Base-by-base conservation (phyloP, 1,284 basidiomycete species). In the Ustilago shanxiensis region DNA sequence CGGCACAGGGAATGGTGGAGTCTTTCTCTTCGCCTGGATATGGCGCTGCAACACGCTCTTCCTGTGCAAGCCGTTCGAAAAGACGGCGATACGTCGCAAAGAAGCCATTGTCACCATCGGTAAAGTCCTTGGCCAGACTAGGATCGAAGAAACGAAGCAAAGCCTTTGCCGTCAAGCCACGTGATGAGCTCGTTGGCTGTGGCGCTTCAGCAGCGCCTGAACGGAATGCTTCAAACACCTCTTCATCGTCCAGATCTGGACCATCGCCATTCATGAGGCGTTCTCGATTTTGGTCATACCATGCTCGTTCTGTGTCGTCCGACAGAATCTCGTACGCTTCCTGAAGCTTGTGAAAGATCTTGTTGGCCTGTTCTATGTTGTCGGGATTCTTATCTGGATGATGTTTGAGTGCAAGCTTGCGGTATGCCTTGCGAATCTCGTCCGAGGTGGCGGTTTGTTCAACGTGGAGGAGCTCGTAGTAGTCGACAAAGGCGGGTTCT, bases 271-370 rank as follows among this genome's bases (percentile, higher is more conserved):
- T 68, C 50, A 85, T 62, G 58, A 86, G 68, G n/a, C 93, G 92
- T 35, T 94, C 92, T 51, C 93, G 90, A 86, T 98, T 95, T n/a
- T 91, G 91, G 86, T 99, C 96, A 86, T 99, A 99, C 93, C 95
- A 99, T 47, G 96, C 95, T 72, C 96, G 89, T 89, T 99, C 95
- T 37, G 72, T 76, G 51, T 81, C 83, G 39, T 85, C 84, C 1
- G 72, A 79, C 2, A 85, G 81, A 18, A 84, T 95, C 89, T 98
- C 96, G 84, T 98, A 98, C 0, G 96, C 96, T 80, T 95, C 93
- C 82, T 98, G 95, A 16, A 99, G 88, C 51, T 91, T 88, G 13
- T 95, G 92, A 86, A 99, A 99, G 24, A 92, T 90, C 80, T 92
- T 89, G 0, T 95, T 98, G 0, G 97, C 92, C 49, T 91, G 93